Conservation (phyloP, 2,329 filamentous ascomycete genomes). For the Tolypocladium amazonense region DNA sequence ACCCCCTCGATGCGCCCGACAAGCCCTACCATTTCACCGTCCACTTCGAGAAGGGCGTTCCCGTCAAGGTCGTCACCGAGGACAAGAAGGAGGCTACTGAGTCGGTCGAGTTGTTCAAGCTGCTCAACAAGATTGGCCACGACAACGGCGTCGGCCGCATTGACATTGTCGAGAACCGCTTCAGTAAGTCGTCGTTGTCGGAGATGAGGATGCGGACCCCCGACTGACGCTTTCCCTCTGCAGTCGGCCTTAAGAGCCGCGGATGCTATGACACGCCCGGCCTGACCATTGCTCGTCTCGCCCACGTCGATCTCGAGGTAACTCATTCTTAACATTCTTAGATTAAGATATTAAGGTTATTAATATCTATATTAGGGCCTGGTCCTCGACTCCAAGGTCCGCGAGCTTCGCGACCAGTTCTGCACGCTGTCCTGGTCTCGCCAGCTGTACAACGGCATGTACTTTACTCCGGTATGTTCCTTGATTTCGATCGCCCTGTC, state of each 20-base stretch:
- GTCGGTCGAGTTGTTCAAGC: constrained; percentile 53
- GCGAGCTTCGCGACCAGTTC: constrained; percentile 42
- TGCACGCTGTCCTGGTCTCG: constrained; percentile 33
- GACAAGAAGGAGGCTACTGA: constrained; percentile 29
- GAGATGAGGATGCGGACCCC: neutral
- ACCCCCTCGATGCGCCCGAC: constrained; percentile 54
- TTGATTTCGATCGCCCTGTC: constrained; percentile 22
- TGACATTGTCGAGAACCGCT: constrained; percentile 37
- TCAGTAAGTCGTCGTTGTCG: neutral
- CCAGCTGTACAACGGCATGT: constrained; percentile 38
- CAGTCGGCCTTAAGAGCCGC: constrained; percentile 19
- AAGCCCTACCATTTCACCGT: constrained; percentile 54
- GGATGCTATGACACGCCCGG: constrained; percentile 10
- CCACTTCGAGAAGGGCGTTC: constrained; percentile 56
- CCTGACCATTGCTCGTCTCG: constrained; percentile 12
- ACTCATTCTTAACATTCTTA: too few relatives aligned
- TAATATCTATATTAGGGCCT: too few relatives aligned
- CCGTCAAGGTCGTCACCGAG: constrained; percentile 48
- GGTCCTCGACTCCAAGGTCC: constrained; percentile 43
- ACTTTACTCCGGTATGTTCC: constrained; percentile 22
- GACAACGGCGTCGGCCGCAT: constrained; percentile 58
- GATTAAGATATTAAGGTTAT: too few relatives aligned
- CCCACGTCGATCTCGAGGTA: constrained; percentile 39
- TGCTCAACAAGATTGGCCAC: constrained; percentile 51
- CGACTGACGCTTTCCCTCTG: constrained; percentile 9